These are phyloP conservation scores for Leccinum truebloodii DNA, from an alignment of 768 basidiomycete genomes.

Conservation along the genomic window DNA sequence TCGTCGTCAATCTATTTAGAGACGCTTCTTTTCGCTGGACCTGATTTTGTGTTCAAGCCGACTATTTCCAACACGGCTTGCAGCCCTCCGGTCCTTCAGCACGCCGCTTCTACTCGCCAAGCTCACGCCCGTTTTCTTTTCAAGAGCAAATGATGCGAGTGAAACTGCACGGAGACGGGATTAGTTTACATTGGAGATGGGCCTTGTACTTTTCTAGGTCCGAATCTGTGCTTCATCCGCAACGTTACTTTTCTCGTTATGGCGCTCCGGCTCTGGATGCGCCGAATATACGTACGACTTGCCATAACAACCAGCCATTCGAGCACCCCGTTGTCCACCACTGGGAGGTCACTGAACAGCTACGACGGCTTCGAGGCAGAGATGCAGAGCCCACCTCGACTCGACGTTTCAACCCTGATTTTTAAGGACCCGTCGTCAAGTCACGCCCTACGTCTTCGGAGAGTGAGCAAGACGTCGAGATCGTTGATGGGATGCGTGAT, in stretches of 20 bases:
- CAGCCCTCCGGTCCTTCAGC: background rate
- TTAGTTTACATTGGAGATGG: background rate
- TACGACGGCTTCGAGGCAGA: background rate
- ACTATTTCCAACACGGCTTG: background rate
- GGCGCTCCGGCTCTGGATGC: background rate
- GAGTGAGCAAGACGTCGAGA: background rate
- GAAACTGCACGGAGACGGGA: background rate
- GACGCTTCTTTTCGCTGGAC: no score
- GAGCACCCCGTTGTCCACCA: constrained; percentile 4
- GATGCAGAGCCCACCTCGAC: background rate
- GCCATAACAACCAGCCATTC: constrained; percentile 17
- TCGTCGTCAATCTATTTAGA: no score
- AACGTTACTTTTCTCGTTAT: constrained; percentile 6
- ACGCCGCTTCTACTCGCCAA: background rate
- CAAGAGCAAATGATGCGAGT: background rate
- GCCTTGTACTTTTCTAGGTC: background rate
- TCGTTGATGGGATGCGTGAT: background rate
- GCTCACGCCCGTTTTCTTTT: background rate
- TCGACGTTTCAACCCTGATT: background rate
- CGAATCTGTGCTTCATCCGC: background rate
- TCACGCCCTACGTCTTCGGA: constrained; percentile 7
- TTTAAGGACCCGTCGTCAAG: background rate
- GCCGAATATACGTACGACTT: background rate
- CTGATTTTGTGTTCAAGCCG: no score
- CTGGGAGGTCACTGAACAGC: background rate